Evolutionary conservation across 1,284 basidiomycete species (phyloP).

Genomic region (Tylopilus sp.): DNA sequence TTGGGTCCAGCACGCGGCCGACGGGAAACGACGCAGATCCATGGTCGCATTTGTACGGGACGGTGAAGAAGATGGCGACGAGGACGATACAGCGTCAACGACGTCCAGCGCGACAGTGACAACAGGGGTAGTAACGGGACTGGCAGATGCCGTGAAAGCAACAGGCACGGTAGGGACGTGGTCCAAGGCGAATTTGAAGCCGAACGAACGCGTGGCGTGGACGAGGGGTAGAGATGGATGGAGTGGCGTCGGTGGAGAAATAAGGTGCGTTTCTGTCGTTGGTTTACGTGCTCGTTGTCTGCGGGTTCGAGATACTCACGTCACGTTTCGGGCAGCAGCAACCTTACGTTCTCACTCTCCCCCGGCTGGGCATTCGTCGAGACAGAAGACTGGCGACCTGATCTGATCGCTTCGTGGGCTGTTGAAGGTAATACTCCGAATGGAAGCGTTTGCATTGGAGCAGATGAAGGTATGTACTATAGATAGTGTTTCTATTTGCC

Average conservation of each 20-base stretch:
- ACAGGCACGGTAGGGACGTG: constrained; percentile 38
- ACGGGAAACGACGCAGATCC: constrained; percentile 16
- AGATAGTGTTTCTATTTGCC: not conserved
- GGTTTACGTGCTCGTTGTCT: not conserved
- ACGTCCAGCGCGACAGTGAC: constrained; percentile 17
- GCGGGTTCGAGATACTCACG: not conserved
- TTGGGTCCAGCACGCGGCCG: constrained; percentile 32
- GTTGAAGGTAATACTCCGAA: not conserved
- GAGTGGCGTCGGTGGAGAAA: constrained; percentile 55
- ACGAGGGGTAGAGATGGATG: constrained; percentile 71
- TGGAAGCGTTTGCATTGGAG: constrained; percentile 32
- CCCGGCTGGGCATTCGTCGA: constrained; percentile 68
- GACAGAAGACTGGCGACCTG: constrained; percentile 71
- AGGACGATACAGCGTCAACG: constrained; percentile 20
- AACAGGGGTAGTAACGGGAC: not conserved
- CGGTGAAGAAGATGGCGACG: constrained; percentile 4
- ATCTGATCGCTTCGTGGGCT: constrained; percentile 56
- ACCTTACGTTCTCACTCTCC: constrained; percentile 69
- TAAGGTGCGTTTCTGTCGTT: constrained; percentile 52
- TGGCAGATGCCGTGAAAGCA: not conserved
- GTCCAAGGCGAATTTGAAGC: constrained; percentile 54
- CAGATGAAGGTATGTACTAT: constrained; percentile 18
- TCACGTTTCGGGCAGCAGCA: constrained; percentile 48
- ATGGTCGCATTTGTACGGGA: constrained; percentile 5
- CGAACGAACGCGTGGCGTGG: constrained; percentile 60